Evolutionary conservation across 805 yeast species (phyloP).

Genomic region (Blastobotrys parvus): DNA sequence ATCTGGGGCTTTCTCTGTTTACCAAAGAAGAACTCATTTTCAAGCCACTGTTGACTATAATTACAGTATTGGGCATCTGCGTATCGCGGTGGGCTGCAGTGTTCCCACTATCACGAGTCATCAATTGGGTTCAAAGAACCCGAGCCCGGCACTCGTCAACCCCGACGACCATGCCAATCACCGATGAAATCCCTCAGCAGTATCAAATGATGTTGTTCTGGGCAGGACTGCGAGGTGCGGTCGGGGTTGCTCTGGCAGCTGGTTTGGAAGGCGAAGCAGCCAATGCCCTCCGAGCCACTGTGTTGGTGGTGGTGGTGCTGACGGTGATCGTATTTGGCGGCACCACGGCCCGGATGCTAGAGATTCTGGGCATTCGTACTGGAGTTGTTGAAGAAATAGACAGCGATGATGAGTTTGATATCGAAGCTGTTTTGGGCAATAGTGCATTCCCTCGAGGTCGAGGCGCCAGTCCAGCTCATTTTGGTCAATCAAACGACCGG

Average conservation of each 20-base stretch:
- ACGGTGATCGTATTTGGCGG: slow-evolving; percentile 97
- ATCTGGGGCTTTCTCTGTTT: slow-evolving; percentile 86
- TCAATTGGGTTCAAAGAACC: slow-evolving; percentile 76
- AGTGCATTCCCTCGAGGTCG: background rate
- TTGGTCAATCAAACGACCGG: background rate
- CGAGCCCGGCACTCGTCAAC: slow-evolving; percentile 43
- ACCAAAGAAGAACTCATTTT: slow-evolving; percentile 94
- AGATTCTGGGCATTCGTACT: slow-evolving; percentile 82
- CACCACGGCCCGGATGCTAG: slow-evolving; percentile 97
- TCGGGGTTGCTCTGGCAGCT: slow-evolving; percentile 97
- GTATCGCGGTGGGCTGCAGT: slow-evolving; percentile 96
- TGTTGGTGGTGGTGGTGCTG: slow-evolving; percentile 88
- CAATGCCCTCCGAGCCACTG: slow-evolving; percentile 83
- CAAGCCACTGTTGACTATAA: slow-evolving; percentile 85
- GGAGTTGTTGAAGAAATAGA: slow-evolving; percentile 80
- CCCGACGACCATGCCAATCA: slow-evolving; percentile 28
- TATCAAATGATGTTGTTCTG: slow-evolving; percentile 99
- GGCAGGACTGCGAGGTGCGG: slow-evolving; percentile 99
- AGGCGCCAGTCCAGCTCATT: slow-evolving; percentile 2
- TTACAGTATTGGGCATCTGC: slow-evolving; percentile 85
- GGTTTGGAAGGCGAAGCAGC: slow-evolving; percentile 94
- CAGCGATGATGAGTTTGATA: slow-evolving; percentile 92
- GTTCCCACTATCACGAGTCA: slow-evolving; percentile 79
- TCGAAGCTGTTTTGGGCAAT: slow-evolving; percentile 44
- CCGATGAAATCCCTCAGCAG: slow-evolving; percentile 88